Evolutionary conservation across 2,329 filamentous ascomycete species (phyloP).

Genomic region (Colletotrichum sp.): DNA sequence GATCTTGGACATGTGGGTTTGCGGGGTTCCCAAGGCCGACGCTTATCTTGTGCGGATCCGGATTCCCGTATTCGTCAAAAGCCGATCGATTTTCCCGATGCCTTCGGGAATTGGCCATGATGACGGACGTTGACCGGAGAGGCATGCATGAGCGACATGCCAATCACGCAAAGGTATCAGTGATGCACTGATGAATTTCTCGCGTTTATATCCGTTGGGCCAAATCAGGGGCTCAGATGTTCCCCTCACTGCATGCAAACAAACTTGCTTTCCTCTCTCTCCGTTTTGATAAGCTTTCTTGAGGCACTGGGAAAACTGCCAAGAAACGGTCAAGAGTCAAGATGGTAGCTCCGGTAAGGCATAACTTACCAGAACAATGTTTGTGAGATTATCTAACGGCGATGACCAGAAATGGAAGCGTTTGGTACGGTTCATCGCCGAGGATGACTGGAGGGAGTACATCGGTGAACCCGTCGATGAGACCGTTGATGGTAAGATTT

Average conservation of each 20-base stretch:
- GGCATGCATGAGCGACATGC: background rate
- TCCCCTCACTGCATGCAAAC: background rate
- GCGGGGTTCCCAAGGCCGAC: background rate
- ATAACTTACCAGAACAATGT: rapidly evolving
- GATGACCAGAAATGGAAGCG: slow-evolving; percentile 23
- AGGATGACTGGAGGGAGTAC: slow-evolving; percentile 28
- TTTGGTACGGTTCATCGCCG: slow-evolving; percentile 28
- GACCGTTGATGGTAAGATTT: slow-evolving; percentile 23
- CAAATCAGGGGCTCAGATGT: background rate
- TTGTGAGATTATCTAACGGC: background rate
- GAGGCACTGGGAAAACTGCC: background rate
- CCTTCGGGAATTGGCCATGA: background rate
- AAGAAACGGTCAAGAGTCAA: background rate
- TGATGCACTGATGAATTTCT: background rate
- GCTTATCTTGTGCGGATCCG: background rate
- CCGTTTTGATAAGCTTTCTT: background rate
- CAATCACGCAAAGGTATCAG: background rate
- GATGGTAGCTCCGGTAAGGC: slow-evolving; percentile 10
- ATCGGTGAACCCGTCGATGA: slow-evolving; percentile 27
- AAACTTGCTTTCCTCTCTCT: background rate
- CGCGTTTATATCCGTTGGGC: background rate
- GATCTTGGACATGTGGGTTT: background rate
- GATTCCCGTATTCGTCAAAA: background rate
- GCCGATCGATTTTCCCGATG: slow-evolving; percentile 11
- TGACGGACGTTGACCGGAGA: background rate